These are phyloP conservation scores for Cyberlindnera lachancei DNA, from an alignment of 805 yeast genomes.

Conservation along the genomic window DNA sequence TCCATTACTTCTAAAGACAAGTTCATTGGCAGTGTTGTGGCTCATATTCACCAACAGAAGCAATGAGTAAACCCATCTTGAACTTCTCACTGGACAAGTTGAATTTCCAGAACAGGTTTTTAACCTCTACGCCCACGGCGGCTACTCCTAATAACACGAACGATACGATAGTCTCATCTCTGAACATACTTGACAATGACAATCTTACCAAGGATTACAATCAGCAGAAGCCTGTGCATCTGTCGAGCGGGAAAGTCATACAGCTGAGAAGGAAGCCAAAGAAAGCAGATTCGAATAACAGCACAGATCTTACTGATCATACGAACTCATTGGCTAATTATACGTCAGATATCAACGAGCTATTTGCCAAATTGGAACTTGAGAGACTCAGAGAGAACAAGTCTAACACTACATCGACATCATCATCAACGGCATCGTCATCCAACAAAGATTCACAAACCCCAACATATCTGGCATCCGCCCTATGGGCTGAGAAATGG, in stretches of 20 bases:
- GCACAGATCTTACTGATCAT: conserved; percentile 1
- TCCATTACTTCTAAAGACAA: too few species aligned
- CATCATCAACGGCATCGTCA: neutral
- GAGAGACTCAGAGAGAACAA: conserved; percentile 11
- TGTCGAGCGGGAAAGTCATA: conserved; percentile 15
- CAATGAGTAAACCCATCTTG: conserved; percentile 15
- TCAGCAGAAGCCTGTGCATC: conserved; percentile 10
- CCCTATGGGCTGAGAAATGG: conserved; percentile 62
- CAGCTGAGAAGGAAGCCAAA: conserved; percentile 8
- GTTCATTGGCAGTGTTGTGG: too few species aligned
- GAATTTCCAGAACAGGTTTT: conserved; percentile 15
- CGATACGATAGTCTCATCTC: too few species aligned
- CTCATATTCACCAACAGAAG: too few species aligned
- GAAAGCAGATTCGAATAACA: neutral
- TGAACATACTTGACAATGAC: too few species aligned
- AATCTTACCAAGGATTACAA: too few species aligned
- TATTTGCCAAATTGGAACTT: conserved; percentile 26
- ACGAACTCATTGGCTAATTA: too few species aligned
- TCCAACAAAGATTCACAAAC: conserved; percentile 1
- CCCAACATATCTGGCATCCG: too few species aligned
- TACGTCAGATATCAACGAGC: conserved; percentile 32
- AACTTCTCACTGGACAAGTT: conserved; percentile 15
- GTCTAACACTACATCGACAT: neutral
- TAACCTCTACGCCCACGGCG: conserved; percentile 1
- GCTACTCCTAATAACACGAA: conserved; percentile 1